Evolutionary conservation across 2,329 filamentous ascomycete genomes (phyloP).

Genomic region (Thielaviopsis musarum): DNA sequence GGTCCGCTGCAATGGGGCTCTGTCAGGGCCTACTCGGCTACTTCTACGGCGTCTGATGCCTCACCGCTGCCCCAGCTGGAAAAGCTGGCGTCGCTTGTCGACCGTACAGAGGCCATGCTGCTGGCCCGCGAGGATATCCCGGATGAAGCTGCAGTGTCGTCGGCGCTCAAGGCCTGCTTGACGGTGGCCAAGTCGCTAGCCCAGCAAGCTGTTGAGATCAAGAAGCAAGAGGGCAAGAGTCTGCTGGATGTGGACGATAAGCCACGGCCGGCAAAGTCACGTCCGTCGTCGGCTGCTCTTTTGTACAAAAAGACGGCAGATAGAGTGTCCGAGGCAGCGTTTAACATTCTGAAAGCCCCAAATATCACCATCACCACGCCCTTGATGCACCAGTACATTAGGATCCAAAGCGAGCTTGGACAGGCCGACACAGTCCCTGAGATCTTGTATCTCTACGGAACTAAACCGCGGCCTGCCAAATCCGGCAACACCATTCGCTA

Average conservation of each 20-base stretch:
- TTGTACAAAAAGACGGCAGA: conserved; percentile 29
- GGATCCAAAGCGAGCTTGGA: conserved; percentile 55
- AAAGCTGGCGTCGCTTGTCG: conserved; percentile 25
- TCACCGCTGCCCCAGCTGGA: conserved; percentile 22
- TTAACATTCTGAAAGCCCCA: conserved; percentile 53
- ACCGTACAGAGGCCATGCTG: conserved; percentile 27
- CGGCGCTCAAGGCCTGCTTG: conserved; percentile 28
- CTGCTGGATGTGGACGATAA: conserved; percentile 20
- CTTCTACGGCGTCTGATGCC: neutral
- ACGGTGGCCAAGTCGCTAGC: conserved; percentile 28
- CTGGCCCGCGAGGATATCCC: conserved; percentile 29
- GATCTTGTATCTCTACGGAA: conserved; percentile 66
- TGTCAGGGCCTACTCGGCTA: neutral
- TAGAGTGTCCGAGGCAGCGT: conserved; percentile 43
- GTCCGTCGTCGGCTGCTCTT: conserved; percentile 10
- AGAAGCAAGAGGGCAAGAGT: conserved; percentile 11
- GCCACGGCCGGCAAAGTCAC: neutral
- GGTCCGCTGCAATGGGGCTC: neutral
- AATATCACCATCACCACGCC: conserved; percentile 64
- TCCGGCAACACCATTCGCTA: conserved; percentile 2
- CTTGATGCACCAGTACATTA: conserved; percentile 58
- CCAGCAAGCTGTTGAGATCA: conserved; percentile 14
- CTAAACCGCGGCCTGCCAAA: conserved; percentile 53
- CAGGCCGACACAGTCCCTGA: conserved; percentile 62
- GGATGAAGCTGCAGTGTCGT: conserved; percentile 24